Conservation (phyloP, 2,329 filamentous ascomycete species). For the Orbilia ellipsospora region DNA sequence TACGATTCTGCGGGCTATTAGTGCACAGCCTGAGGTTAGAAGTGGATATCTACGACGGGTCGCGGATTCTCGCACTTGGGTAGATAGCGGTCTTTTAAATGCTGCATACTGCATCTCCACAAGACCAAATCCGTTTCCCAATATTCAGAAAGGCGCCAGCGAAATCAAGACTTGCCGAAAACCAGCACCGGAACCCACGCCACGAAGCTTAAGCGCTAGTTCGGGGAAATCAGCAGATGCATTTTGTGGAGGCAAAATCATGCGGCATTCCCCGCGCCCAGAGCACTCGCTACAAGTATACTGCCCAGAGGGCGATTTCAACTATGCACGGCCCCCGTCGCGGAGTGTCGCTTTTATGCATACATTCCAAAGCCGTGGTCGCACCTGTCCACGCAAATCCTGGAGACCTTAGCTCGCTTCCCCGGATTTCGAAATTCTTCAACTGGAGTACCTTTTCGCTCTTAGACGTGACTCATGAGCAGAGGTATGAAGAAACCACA, state of each 20-base stretch:
- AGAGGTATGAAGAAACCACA: constrained; percentile 1
- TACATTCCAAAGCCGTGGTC: constrained; percentile 26
- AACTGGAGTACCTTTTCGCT: background rate
- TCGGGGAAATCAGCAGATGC: background rate
- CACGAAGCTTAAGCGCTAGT: constrained; percentile 6
- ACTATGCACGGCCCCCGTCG: background rate
- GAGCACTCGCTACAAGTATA: constrained; percentile 15
- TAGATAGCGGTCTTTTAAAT: constrained; percentile 25
- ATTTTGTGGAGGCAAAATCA: constrained; percentile 25
- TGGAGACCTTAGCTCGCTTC: constrained; percentile 24
- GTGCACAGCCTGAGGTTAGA: constrained; percentile 5
- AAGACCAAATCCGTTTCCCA: background rate
- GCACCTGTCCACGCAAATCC: constrained; percentile 2
- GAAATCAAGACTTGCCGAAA: constrained; percentile 24
- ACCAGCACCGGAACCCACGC: constrained; percentile 9
- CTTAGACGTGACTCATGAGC: background rate
- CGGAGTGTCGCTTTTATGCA: constrained; percentile 49
- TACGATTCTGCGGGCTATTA: background rate
- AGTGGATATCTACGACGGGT: background rate
- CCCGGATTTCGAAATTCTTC: constrained; percentile 36
- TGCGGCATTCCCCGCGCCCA: constrained; percentile 22
- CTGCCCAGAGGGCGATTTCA: constrained; percentile 9
- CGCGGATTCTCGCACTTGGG: constrained; percentile 47
- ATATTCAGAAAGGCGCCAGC: background rate
- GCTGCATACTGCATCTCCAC: constrained; percentile 25